Conservation (phyloP, 2,329 filamentous ascomycete genomes). For the Fusarium cicatricum region DNA sequence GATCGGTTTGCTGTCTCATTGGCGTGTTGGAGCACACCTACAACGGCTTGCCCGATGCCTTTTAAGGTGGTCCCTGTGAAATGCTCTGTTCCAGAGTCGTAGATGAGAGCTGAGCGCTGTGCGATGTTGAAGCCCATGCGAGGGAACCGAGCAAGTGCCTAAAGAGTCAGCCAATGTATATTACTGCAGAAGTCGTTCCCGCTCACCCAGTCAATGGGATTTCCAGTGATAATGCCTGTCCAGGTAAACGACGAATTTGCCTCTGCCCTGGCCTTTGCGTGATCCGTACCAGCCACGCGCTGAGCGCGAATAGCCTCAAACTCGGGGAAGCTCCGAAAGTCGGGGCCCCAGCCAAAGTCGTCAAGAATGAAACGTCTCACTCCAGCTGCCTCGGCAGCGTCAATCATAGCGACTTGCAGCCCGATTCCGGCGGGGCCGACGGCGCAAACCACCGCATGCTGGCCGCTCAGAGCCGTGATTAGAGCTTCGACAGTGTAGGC, state of each 20-base stretch:
- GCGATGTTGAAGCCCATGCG: conserved; percentile 23
- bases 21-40: conserved; percentile 18
- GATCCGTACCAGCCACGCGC: conserved; percentile 8
- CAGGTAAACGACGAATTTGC: conserved; percentile 18
- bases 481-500: conserved; percentile 7
- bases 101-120: conserved; percentile 5
- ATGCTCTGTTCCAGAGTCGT: conserved; percentile 17
- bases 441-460: conserved; percentile 18
- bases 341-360: conserved; percentile 27
- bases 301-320: conserved; percentile 23
- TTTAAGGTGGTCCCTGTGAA: conserved; percentile 23
- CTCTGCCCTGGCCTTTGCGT: conserved; percentile 4
- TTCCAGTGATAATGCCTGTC: conserved; percentile 22
- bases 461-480: conserved; percentile 2
- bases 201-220: conserved; percentile 25
- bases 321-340: conserved; percentile 22
- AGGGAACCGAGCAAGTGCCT: conserved; percentile 13
- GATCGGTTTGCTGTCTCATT: conserved; percentile 18
- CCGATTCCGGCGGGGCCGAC: conserved; percentile 22
- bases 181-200: background rate
- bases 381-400: conserved; percentile 23
- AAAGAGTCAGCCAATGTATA: background rate
- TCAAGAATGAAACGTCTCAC: conserved; percentile 25
- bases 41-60: conserved; percentile 27
- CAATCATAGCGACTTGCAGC: conserved; percentile 23